Percentiles rank a stretch among this genome's conserved stretches.
Conservation (phyloP, 2,329 filamentous ascomycete species). For the Trematosphaeria pertusa region DNA sequence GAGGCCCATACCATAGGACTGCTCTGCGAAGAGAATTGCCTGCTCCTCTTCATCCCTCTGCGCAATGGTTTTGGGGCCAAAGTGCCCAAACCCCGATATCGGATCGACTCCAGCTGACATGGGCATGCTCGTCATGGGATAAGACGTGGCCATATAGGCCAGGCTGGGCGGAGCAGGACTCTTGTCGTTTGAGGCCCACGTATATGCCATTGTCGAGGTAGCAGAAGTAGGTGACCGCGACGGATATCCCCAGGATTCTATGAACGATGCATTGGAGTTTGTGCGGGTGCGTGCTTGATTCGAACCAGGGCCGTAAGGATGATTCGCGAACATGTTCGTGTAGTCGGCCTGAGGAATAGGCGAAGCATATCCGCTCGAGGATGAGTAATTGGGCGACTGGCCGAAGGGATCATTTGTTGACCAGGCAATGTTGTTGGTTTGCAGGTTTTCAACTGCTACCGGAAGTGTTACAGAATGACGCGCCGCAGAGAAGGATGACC, state of each 20-base stretch:
- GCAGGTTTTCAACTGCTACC: conserved; percentile 25
- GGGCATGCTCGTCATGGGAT: conserved; percentile 32
- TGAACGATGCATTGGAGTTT: conserved; percentile 45
- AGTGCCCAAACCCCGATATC: conserved; percentile 35
- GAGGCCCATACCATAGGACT: conserved; percentile 48
- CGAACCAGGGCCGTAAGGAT: conserved; percentile 30
- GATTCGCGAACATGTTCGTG: conserved; percentile 35
- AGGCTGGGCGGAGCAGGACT: conserved; percentile 29
- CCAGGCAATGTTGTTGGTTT: conserved; percentile 26
- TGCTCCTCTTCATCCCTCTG: conserved; percentile 48
- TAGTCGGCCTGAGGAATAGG: conserved; percentile 38
- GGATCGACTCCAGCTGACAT: conserved; percentile 25
- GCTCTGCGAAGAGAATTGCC: conserved; percentile 41
- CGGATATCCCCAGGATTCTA: conserved; percentile 40
- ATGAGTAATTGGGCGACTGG: conserved; percentile 40
- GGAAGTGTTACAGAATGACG: conserved; percentile 24
- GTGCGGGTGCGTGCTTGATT: conserved; percentile 45
- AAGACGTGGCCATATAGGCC: conserved; percentile 32
- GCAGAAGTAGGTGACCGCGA: conserved; percentile 45
- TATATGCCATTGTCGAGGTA: conserved; percentile 41
- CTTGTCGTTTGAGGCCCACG: conserved; percentile 41
- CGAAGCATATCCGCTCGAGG: conserved; percentile 44
- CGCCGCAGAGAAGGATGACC: conserved; percentile 11
- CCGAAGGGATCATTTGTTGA: conserved; percentile 29
- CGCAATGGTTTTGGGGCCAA: conserved; percentile 38